Evolutionary conservation across 306 rosid species (phyloP), one percentile per base, ranked within the genome.

Genomic region (Fragaria iinumae): DNA sequence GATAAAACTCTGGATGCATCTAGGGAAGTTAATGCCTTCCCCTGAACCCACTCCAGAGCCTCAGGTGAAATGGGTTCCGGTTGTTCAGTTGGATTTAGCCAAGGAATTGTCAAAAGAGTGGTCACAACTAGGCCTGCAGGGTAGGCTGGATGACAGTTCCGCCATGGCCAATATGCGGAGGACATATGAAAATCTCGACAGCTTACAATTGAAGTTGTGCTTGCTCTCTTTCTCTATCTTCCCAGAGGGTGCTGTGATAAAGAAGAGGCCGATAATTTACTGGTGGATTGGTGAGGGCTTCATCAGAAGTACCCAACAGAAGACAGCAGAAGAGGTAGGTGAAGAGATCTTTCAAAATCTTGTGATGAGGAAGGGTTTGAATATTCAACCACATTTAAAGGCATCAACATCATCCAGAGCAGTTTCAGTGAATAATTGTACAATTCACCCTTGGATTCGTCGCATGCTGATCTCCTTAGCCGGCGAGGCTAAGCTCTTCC

Each of bases 231-330:
- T 79, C 49, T 49, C 86, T 0, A 5, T 83, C 8, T 79, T 83
- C 49, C 68, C 80, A 0, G 71, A 55, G 41, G 45, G 56, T 39
- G 71, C 44, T 18, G 45, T 39, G 25, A 32, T 79, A 13, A 83
- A 69, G 77, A 78, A 78, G 72, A 60, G 77, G 83, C 76, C 57
- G 50, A 11, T 79, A 14, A 75, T 80, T 16, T 79, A 83, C 50
- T 83, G 78, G 86, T 83, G 86, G 86, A 69, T 41, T 10, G 86
- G 83, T 2, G 83, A 80, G 67, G 87, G 82, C 27, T 68, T 80
- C 45, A 38, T 81, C 50, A 47, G 2, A 3, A 9, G 4, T 25
- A 44, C 59, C 0, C 16, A 47, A 17, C 0, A 47, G 16, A 67
- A 49, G 57, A 80, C 70, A 0, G 75, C 77, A 0, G 83, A 83